A percentile compares a stretch with the other conserved stretches of the same genome.
Evolutionary conservation across 495 filamentous ascomycete genomes (phyloP).

Genomic region (Lasiosphaeris hirsuta): DNA sequence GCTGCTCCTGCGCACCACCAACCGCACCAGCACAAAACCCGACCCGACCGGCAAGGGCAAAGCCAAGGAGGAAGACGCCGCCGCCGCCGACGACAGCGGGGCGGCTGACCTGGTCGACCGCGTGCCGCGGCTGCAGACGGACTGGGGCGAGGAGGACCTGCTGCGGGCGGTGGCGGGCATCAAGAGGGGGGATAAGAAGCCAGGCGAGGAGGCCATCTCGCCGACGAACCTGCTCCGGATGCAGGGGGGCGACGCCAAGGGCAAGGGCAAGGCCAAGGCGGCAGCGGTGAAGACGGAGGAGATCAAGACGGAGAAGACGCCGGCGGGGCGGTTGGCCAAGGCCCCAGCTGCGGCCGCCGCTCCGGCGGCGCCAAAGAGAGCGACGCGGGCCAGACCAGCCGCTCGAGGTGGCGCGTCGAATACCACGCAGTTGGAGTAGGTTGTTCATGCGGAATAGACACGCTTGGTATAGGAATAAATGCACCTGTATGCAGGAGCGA

Average conservation of each 20-base stretch:
- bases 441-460: too few species aligned
- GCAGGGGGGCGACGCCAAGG: background rate
- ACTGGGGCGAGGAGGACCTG: slow-evolving; percentile 40
- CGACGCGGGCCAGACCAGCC: background rate
- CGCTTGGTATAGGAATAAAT: too few species aligned
- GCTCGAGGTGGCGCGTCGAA: background rate
- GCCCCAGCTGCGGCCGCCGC: slow-evolving; percentile 13
- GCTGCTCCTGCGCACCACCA: slow-evolving; percentile 28
- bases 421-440: slow-evolving; percentile 16
- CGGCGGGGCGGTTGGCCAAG: slow-evolving; percentile 13
- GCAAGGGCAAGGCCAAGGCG: slow-evolving; percentile 27
- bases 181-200: slow-evolving; percentile 24
- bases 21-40: background rate
- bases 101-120: slow-evolving; percentile 25
- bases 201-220: slow-evolving; percentile 23
- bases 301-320: slow-evolving; percentile 3
- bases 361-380: background rate
- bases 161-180: slow-evolving; percentile 38
- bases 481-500: too few species aligned
- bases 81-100: slow-evolving; percentile 17
- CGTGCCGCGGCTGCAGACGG: slow-evolving; percentile 28
- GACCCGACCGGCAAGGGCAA: slow-evolving; percentile 23
- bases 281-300: slow-evolving; percentile 1
- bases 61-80: slow-evolving; percentile 23
- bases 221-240: background rate